Conservation (phyloP, 495 filamentous ascomycete genomes). For the Aspergillus kassunensis region DNA sequence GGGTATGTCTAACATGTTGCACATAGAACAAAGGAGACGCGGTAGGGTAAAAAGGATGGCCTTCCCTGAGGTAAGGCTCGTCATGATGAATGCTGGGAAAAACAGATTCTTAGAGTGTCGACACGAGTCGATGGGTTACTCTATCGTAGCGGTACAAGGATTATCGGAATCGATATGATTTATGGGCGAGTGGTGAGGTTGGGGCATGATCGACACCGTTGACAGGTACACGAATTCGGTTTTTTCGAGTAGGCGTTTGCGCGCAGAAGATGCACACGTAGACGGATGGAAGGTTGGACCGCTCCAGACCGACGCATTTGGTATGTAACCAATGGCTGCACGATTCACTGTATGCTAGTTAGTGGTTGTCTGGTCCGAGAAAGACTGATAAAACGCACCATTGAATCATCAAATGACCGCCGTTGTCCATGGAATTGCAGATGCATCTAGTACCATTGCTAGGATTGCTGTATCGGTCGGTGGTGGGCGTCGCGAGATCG, state of each 20-base stretch:
- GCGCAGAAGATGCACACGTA: slow-evolving; percentile 81
- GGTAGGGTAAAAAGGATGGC: slow-evolving; percentile 5
- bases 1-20: slow-evolving; percentile 22
- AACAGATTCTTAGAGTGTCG: neutral
- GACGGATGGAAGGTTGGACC: slow-evolving; percentile 60
- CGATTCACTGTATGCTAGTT: slow-evolving; percentile 59
- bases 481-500: slow-evolving; percentile 62
- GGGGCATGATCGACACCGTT: slow-evolving; percentile 40
- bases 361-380: neutral
- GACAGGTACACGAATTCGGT: slow-evolving; percentile 56
- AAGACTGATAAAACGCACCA: slow-evolving; percentile 57
- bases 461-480: slow-evolving; percentile 51
- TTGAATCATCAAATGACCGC: slow-evolving; percentile 74
- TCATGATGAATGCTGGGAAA: slow-evolving; percentile 2
- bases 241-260: slow-evolving; percentile 65
- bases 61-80: neutral
- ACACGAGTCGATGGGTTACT: slow-evolving; percentile 7
- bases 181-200: slow-evolving; percentile 62
- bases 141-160: slow-evolving; percentile 8
- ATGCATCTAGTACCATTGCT: slow-evolving; percentile 67
- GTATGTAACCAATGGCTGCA: slow-evolving; percentile 85
- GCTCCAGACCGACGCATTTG: slow-evolving; percentile 68
- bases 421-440: slow-evolving; percentile 62
- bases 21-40: slow-evolving; percentile 22
- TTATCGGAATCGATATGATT: slow-evolving; percentile 52